Evolutionary conservation across 371 early-diverging fungal species (phyloP).

Genomic region (Circinella umbellata): DNA sequence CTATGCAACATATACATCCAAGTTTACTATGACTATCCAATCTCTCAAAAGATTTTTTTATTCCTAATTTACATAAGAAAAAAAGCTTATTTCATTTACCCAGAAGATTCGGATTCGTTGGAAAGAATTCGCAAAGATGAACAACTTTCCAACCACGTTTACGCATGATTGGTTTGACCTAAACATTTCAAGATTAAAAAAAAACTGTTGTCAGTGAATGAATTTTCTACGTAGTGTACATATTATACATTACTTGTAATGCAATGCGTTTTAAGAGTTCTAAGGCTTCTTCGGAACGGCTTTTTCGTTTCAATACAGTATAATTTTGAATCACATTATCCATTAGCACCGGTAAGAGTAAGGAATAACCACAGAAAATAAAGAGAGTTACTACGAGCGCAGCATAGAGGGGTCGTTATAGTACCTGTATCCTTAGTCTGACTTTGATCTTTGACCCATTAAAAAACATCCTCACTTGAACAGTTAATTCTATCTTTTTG

Average conservation of each 20-base stretch:
- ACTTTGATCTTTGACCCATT: too few relatives aligned
- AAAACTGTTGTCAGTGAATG: background rate
- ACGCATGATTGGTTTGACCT: conserved; percentile 66
- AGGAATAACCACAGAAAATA: too few relatives aligned
- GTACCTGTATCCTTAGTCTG: too few relatives aligned
- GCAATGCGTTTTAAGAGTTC: conserved; percentile 38
- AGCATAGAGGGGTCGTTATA: too few relatives aligned
- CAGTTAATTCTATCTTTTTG: too few relatives aligned
- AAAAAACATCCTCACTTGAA: too few relatives aligned
- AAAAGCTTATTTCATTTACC: conserved; percentile 29
- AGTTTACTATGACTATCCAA: too few relatives aligned
- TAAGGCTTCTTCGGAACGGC: conserved; percentile 34
- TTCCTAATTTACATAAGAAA: background rate
- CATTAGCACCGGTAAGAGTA: background rate
- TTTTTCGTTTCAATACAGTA: conserved; percentile 13
- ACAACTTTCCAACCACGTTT: conserved; percentile 60
- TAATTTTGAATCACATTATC: conserved; percentile 17
- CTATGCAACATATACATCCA: conserved; percentile 26
- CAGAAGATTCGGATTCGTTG: conserved; percentile 52
- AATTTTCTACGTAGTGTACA: background rate
- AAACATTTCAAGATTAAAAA: background rate
- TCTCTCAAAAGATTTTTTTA: too few relatives aligned
- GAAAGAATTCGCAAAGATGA: conserved; percentile 64
- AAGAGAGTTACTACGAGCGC: too few relatives aligned
- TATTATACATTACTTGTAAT: conserved; percentile 24